Base-by-base conservation (phyloP, 1,284 basidiomycete genomes). In the Ganoderma sp. region DNA sequence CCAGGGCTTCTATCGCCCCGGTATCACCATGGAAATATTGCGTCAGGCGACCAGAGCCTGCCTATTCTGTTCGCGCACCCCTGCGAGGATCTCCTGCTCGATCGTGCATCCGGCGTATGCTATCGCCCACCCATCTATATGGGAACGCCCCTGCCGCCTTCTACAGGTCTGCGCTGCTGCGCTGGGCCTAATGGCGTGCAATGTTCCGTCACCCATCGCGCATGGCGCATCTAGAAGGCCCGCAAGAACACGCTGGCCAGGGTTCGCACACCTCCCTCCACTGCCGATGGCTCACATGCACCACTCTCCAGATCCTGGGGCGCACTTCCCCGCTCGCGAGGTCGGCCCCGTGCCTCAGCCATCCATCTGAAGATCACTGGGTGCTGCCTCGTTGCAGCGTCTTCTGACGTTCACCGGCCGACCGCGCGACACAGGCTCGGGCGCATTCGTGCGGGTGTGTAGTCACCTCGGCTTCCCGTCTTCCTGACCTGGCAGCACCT, bases 1-100 rank as follows among this genome's bases (percentile, higher is more conserved):
- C 34, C 66, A 48, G 56, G 39, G 19, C 69, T 72, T 72, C 71
- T 72, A 72, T 70, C 71, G 61, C 67, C 71, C 60, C 71, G 69
- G 68, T 67, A 72, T 70, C 69, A 54, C 71, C 71, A 63, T 65
- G 67, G 69, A 69, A 67, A 60, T 28, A 61, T 56, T 45, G 54
- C 63, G 67, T 71, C 65, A 71, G 65, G 42, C 58, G 70, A 71
- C 63, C 68, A 64, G 52, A 43, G 63, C 32, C n/a, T 65, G 59
- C 60, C 65, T 62, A 63, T 70, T 69, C 66, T 52, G 66, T 61
- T 65, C 48, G 59, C 25, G 50, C 57, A 50, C 60, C 37, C 60
- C 65, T 19, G 22, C 57, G 50, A 61, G 48, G 71, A 67, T 68
- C 61, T 66, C 39, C 65, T 58, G 42, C 34, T 34, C 65, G 61